Evolutionary conservation across 169 alveolate genomes (phyloP).

Genomic region (Plasmodium adleri): DNA sequence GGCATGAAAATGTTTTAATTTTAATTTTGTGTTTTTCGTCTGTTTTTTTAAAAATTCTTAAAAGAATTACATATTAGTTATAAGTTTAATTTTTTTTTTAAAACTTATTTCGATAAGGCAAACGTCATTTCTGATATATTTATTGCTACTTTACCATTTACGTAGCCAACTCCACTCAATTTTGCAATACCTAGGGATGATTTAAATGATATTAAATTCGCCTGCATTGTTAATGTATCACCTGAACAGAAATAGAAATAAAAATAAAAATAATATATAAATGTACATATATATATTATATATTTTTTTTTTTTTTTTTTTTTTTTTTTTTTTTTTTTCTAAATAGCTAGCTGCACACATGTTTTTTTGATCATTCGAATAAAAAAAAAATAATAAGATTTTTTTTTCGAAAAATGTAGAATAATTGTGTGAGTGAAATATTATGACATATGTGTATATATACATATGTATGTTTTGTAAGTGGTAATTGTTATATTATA

Average conservation of each 20-base stretch:
- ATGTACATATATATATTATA: too few relatives aligned
- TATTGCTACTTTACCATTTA: conserved; percentile 77
- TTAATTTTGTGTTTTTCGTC: not conserved
- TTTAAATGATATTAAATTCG: conserved; percentile 77
- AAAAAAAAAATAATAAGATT: too few relatives aligned
- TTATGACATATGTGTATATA: not conserved
- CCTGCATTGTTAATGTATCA: conserved; percentile 82
- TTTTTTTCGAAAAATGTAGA: too few relatives aligned
- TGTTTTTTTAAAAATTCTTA: conserved; percentile 18
- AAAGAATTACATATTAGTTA: conserved; percentile 5
- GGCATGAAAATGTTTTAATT: conserved; percentile 15
- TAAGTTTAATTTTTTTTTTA: conserved; percentile 2
- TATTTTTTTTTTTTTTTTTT: too few relatives aligned
- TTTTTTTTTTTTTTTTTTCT: too few relatives aligned
- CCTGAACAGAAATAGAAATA: conserved; percentile 64
- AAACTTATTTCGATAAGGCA: conserved; percentile 76
- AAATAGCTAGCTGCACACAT: too few relatives aligned
- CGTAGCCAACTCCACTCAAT: conserved; percentile 78
- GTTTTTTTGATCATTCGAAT: too few relatives aligned
- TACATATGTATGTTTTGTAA: not conserved
- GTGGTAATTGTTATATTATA: not conserved
- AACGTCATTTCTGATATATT: conserved; percentile 79
- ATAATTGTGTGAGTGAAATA: not conserved
- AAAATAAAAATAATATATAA: not conserved
- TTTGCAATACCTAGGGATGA: conserved; percentile 82